A percentile compares a stretch with the other conserved stretches of the same genome.
These are phyloP conservation scores for Cercospora sp. DNA, from an alignment of 2,329 filamentous ascomycete genomes.

Conservation along the genomic window DNA sequence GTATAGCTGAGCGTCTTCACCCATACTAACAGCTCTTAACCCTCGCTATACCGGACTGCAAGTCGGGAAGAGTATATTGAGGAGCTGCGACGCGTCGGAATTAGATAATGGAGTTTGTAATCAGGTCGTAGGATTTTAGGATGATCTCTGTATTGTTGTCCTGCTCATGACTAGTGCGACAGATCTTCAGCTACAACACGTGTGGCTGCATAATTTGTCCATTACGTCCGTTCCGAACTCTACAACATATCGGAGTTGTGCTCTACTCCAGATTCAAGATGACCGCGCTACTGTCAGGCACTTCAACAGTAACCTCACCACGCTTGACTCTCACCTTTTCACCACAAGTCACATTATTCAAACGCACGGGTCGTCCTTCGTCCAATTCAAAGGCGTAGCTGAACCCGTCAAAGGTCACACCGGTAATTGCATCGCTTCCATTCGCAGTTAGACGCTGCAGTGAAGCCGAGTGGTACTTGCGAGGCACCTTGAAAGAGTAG, in stretches of 20 bases:
- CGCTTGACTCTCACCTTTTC: constrained; percentile 43
- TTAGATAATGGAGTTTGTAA: no score
- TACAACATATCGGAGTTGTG: not conserved
- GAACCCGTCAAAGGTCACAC: constrained; percentile 61
- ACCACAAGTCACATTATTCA: constrained; percentile 57
- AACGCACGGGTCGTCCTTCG: constrained; percentile 53
- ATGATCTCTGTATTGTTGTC: no score
- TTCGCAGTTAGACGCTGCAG: constrained; percentile 58
- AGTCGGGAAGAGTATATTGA: no score
- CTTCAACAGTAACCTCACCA: constrained; percentile 34
- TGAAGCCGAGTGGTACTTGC: constrained; percentile 30
- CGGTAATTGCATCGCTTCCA: constrained; percentile 63
- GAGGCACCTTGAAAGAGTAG: constrained; percentile 49
- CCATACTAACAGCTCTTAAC: no score
- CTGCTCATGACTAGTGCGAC: no score
- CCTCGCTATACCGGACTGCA: no score
- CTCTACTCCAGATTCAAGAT: constrained; percentile 3
- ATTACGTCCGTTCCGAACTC: no score
- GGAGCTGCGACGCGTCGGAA: no score
- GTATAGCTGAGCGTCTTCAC: no score
- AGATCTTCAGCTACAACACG: no score
- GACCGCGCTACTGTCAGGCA: constrained; percentile 2
- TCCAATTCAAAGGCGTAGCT: constrained; percentile 63
- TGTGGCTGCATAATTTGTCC: no score
- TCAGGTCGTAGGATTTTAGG: no score